Base-by-base conservation (phyloP, 2,329 filamentous ascomycete genomes). In the Trichoderma koningii region DNA sequence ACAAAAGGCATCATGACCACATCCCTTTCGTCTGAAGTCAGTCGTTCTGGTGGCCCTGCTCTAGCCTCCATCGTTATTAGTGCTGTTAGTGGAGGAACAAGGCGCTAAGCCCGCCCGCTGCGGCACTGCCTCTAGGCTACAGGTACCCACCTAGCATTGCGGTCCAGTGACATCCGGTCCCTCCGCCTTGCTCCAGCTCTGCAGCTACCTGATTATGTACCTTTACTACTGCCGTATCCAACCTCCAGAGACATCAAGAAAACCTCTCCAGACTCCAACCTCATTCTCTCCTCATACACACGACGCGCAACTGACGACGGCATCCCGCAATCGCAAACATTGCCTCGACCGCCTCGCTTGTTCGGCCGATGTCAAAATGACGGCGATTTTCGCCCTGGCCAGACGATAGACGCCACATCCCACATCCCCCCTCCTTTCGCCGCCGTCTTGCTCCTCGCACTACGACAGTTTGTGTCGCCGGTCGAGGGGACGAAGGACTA, bases 291-390 rank as follows among this genome's bases (percentile, higher is more conserved):
- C n/a, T 30, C 59, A 2, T 42, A 19, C 23, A 4, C 41, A 63
- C 50, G 19, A 28, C 47, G 7, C 28, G 34, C 34, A 23, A 57
- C 41, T 26, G 7, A 9, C 44, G 34, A 44, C 30, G 19, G 21
- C 23, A 56, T 38, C 17, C 52, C 6, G n/a, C 56, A 30, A 41
- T 34, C 1, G 5, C 21, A 14, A 17, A 7, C 23, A 19, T 34
- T 15, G 1, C 4, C 26, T 34, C 34, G 28, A 17, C 23, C 44
- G 23, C 26, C 34, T 42, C 47, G 50, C 21, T 30, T 14, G 7
- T 38, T 7, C 21, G 23, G 42, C 47, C 38, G 17, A 15, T 12
- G 50, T 50, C 56, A 67, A 66, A 47, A 67, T 67, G 66, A 67
- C 66, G 66, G 28, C 66, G 60, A 41, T 19, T 30, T 55, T 47